phyloP scores from a whole-genome alignment of 305 asterid genomes.

The Rubia peregrina region DNA sequence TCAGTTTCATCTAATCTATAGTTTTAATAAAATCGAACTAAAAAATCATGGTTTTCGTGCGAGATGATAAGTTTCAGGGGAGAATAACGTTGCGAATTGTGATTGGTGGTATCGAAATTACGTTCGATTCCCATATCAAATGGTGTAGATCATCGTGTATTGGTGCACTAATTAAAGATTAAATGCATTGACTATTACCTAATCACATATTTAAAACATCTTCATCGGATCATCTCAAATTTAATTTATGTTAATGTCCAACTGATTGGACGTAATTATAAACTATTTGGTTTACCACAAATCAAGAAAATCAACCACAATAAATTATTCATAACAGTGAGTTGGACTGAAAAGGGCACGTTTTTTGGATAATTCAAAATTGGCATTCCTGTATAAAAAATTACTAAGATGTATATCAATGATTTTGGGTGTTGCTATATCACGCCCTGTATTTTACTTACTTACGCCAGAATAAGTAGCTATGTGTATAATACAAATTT shows the following conservation, averaged over 20 bases:
- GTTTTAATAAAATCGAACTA: no score
- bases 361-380: slow-evolving; percentile 4
- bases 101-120: neutral
- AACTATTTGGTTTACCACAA: slow-evolving; percentile 1
- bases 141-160: neutral
- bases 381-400: neutral
- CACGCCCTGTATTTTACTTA: no score
- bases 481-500: no score
- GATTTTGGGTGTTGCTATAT: no score
- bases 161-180: slow-evolving; percentile 8
- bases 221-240: neutral
- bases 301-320: neutral
- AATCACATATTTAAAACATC: neutral
- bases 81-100: neutral
- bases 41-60: no score
- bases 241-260: neutral
- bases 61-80: neutral
- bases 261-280: neutral
- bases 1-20: no score
- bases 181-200: neutral
- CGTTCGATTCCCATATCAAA: slow-evolving; percentile 4
- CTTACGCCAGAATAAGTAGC: no score
- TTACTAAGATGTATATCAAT: no score
- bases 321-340: neutral
- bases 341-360: slow-evolving; percentile 15